phyloP scores from a whole-genome alignment of 2,329 filamentous ascomycete genomes.

The Ophiostoma pallidulum region DNA sequence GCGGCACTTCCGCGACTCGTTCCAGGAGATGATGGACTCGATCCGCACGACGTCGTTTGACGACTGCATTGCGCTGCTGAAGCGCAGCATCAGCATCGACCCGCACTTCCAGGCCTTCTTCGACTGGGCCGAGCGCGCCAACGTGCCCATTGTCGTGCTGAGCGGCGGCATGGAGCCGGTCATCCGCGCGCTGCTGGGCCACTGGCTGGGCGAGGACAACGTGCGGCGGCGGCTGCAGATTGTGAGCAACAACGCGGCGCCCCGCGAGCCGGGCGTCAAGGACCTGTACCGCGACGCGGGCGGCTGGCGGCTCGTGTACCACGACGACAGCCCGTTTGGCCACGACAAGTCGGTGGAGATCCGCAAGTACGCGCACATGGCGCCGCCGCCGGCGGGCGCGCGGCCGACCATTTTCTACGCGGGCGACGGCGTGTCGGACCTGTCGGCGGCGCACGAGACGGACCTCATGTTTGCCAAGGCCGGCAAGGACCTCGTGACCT shows the following conservation, averaged over 20 bases:
- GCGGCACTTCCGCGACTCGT: constrained; percentile 72
- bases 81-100: constrained; percentile 79
- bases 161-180: constrained; percentile 89
- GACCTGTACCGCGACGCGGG: constrained; percentile 61
- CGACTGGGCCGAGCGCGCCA: constrained; percentile 67
- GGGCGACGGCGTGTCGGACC: constrained; percentile 85
- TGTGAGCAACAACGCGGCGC: constrained; percentile 66
- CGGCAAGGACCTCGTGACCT: constrained; percentile 43
- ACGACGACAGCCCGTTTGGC: constrained; percentile 83
- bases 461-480: constrained; percentile 91
- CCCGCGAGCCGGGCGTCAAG: constrained; percentile 41
- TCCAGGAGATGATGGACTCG: constrained; percentile 86
- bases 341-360: constrained; percentile 95
- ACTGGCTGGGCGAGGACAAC: constrained; percentile 67
- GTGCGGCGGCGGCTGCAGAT: constrained; percentile 68
- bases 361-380: constrained; percentile 70
- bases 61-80: constrained; percentile 69
- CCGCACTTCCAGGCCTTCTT: constrained; percentile 84
- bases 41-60: constrained; percentile 64
- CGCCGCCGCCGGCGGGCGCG: constrained; percentile 51
- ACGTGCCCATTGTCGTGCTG: constrained; percentile 85
- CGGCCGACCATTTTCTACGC: constrained; percentile 87
- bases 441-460: constrained; percentile 86
- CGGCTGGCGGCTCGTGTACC: constrained; percentile 83
- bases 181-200: constrained; percentile 72